Evolutionary conservation across 1,284 basidiomycete species (phyloP).

Genomic region (Boletus sp.): DNA sequence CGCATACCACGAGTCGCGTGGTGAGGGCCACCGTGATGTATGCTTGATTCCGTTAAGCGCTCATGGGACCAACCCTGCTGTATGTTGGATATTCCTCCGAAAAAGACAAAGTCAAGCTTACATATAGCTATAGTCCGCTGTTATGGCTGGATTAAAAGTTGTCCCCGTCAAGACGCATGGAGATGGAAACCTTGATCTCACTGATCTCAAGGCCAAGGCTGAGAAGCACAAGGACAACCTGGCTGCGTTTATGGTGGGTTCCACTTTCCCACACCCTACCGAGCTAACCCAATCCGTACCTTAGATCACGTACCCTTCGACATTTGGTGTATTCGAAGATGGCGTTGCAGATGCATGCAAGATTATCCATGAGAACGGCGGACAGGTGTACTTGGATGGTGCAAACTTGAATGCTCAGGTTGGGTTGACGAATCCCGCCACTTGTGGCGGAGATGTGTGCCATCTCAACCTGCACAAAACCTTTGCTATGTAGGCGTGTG

Average conservation of each 20-base stretch:
- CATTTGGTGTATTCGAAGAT: constrained; percentile 95
- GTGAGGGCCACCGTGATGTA: constrained; percentile 83
- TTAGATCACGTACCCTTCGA: constrained; percentile 90
- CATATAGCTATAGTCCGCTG: constrained; percentile 64
- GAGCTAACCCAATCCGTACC: constrained; percentile 2
- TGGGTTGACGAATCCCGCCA: constrained; percentile 92
- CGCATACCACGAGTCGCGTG: constrained; percentile 89
- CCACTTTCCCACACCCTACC: constrained; percentile 20
- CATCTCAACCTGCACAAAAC: constrained; percentile 98
- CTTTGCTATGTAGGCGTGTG: constrained; percentile 69
- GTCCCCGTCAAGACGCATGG: constrained; percentile 86
- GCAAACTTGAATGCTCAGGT: constrained; percentile 97
- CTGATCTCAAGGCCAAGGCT: constrained; percentile 83
- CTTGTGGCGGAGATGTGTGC: constrained; percentile 95
- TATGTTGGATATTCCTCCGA: constrained; percentile 36
- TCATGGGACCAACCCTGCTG: constrained; percentile 94
- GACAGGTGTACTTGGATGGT: constrained; percentile 97
- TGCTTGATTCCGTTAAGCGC: constrained; percentile 95
- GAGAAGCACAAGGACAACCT: constrained; percentile 88
- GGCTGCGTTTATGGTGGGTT: constrained; percentile 89
- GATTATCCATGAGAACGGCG: constrained; percentile 92
- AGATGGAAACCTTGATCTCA: constrained; percentile 88
- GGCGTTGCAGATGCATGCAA: constrained; percentile 89
- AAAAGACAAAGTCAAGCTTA: constrained; percentile 10
- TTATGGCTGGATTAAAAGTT: constrained; percentile 96